A percentile compares a stretch with the other conserved stretches of the same genome.
Conservation (phyloP, 169 alveolate species). For the Plasmodium blacklocki region DNA sequence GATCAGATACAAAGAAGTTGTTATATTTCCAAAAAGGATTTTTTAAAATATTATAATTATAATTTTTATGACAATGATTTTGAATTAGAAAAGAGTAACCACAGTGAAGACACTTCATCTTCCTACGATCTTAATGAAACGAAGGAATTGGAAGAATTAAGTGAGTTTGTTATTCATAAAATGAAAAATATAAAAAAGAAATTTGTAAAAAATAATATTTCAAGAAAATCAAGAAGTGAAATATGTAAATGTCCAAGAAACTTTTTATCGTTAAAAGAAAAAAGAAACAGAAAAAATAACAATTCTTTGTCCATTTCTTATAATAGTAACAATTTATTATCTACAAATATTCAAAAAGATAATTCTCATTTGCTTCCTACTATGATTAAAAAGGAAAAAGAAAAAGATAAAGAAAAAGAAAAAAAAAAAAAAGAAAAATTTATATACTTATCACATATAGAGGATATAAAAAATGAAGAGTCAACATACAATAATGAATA, state of each 20-base stretch:
- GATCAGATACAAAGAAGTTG: constrained; percentile 57
- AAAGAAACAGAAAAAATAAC: not conserved
- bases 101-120: constrained; percentile 9
- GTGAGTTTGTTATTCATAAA: not conserved
- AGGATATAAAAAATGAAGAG: too few relatives aligned
- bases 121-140: not conserved
- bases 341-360: too few relatives aligned
- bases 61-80: constrained; percentile 40
- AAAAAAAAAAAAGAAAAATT: too few relatives aligned
- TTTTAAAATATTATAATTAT: constrained; percentile 67
- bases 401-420: too few relatives aligned
- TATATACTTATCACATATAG: too few relatives aligned
- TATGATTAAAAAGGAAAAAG: too few relatives aligned
- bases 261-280: not conserved
- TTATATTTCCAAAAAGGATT: constrained; percentile 52
- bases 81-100: constrained; percentile 48
- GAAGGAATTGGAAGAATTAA: constrained; percentile 51
- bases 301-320: too few relatives aligned
- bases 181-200: not conserved
- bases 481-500: too few relatives aligned
- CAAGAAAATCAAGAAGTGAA: not conserved
- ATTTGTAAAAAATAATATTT: too few relatives aligned
- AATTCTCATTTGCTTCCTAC: too few relatives aligned
- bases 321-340: too few relatives aligned
- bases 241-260: constrained; percentile 11